Evolutionary conservation across 257 asterid species (phyloP).

Genomic region (Solanum pennellii): DNA sequence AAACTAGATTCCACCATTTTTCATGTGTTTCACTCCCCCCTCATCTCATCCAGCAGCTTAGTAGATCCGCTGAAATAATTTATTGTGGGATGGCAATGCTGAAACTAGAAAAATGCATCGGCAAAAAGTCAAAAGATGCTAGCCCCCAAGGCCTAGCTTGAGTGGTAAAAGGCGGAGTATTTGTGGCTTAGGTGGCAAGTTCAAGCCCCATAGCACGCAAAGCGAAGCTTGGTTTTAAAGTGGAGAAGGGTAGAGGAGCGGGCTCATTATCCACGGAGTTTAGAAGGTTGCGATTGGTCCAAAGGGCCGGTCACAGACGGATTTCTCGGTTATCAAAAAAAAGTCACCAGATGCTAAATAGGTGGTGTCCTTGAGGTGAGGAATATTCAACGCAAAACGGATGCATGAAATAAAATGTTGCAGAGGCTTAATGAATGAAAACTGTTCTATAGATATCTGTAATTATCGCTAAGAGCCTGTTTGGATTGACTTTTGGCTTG

Average conservation of each 20-base stretch:
- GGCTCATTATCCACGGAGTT: background rate
- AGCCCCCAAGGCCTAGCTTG: background rate
- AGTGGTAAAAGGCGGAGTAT: background rate
- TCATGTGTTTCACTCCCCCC: background rate
- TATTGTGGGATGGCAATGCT: background rate
- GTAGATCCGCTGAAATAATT: background rate
- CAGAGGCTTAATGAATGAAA: background rate
- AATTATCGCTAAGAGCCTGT: background rate
- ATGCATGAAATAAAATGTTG: background rate
- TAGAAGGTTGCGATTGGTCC: background rate
- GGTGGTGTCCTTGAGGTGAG: background rate
- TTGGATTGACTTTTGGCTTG: background rate
- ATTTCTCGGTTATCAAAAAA: background rate
- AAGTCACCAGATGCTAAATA: background rate
- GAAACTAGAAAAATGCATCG: background rate
- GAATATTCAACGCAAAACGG: background rate
- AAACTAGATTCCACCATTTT: background rate
- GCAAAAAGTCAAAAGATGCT: background rate
- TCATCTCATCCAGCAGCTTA: background rate
- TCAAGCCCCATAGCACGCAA: background rate
- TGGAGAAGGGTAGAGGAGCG: background rate
- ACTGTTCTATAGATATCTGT: background rate
- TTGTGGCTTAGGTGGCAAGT: background rate
- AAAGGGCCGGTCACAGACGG: background rate
- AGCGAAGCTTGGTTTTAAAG: background rate